Base-by-base conservation (phyloP, 2,329 filamentous ascomycete species). In the Aureobasidium pullulans region DNA sequence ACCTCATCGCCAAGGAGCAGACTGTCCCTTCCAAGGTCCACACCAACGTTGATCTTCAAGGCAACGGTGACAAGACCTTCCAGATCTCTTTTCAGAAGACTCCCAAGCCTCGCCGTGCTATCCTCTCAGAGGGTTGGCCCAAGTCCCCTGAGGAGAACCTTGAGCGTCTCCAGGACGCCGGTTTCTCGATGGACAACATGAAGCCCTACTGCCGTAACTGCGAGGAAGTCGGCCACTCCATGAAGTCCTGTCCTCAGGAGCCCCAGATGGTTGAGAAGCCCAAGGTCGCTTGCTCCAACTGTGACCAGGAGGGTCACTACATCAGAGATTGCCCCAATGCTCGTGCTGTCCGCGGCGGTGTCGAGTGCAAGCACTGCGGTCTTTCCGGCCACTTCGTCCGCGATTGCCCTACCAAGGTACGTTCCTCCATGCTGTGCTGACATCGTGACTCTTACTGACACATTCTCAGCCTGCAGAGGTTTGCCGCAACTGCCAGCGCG, bases 1-100 rank as follows among this genome's bases (percentile, higher is more conserved):
- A 79, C 72, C 73, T 90, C 57, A 86, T 89, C 64, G 83, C 83
- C 6, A 68, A 88, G 75, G 80, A 82, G 64, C 73, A 80, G 36
- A 69, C 78, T 6, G 70, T 87, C 32, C 32, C 42, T 8, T 68
- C 77, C 0, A 68, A 73, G 1, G 83, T 84, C 5, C 80, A 85
- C 64, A 88, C 84, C 62, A 86, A 87, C 71, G 87, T 89, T 82
- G 85, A 89, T 63, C 74, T 89, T 1, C 85, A 89, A 66, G 87
- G 87, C 5, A 82, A 87, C 56, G 65, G 75, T 16, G 75, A 77
- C 60, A 77, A 78, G 68, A 76, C 77, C 61, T 83, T 77, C 60
- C 72, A 76, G 29, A 73, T 82, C 57, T 75, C 75, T 0, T 78
- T 80, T 67, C 81, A 76, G 66, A 76, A 74, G 64, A 74, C 69